A percentile compares a stretch with the other conserved stretches of the same genome.
Evolutionary conservation across 441 rosid species (phyloP).

Genomic region (Codiaeum variegatum): DNA sequence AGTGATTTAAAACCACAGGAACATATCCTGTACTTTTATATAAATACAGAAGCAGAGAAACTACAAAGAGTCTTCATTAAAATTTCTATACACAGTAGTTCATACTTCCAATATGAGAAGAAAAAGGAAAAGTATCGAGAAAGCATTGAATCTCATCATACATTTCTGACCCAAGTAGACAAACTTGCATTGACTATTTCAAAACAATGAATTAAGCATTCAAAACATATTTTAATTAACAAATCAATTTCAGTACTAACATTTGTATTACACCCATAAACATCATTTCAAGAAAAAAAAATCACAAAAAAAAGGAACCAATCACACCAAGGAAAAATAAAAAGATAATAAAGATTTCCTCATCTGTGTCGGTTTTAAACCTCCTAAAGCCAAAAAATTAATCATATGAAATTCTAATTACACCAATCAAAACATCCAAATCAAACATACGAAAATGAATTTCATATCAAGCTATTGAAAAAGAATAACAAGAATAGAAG

Average conservation of each 20-base stretch:
- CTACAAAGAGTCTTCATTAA: neutral
- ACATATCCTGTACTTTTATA: neutral
- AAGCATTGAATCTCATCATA: neutral
- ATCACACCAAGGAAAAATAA: neutral
- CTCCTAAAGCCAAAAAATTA: conserved; percentile 3
- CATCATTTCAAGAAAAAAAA: neutral
- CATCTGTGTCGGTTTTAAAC: neutral
- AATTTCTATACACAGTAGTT: neutral
- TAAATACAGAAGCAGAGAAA: neutral
- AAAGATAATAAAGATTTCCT: neutral
- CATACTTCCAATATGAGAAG: neutral
- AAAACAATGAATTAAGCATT: neutral
- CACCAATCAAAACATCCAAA: neutral
- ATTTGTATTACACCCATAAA: neutral
- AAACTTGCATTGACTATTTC: neutral
- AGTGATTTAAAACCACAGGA: neutral
- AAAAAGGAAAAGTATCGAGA: neutral
- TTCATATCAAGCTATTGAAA: neutral
- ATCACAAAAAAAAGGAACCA: neutral
- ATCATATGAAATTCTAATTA: neutral
- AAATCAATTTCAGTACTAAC: neutral
- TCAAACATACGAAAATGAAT: neutral
- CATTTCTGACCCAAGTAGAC: neutral
- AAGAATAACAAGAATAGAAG: neutral
- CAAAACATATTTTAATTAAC: neutral